Conservation (phyloP, 768 basidiomycete species). For the Russula compacta region DNA sequence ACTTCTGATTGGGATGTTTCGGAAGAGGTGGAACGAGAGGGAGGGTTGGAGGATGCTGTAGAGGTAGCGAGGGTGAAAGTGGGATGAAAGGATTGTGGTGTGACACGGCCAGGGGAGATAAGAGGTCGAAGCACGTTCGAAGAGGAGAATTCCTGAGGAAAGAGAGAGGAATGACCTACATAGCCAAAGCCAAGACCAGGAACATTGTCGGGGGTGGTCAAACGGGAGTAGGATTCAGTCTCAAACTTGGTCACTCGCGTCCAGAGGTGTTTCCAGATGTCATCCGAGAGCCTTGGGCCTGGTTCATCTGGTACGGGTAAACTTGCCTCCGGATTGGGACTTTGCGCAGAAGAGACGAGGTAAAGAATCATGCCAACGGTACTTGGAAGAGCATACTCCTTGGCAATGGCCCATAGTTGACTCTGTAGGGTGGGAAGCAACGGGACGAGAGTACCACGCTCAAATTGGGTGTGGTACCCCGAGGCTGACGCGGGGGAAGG, state of each 20-base stretch:
- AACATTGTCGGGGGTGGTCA: slow-evolving; percentile 33
- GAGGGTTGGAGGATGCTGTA: slow-evolving; percentile 42
- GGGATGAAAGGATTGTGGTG: slow-evolving; percentile 27
- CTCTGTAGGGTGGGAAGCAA: slow-evolving; percentile 75
- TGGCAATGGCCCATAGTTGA: slow-evolving; percentile 81
- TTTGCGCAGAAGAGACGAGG: slow-evolving; percentile 42
- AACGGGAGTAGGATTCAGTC: slow-evolving; percentile 32
- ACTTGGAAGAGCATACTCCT: slow-evolving; percentile 87
- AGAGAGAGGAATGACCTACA: slow-evolving; percentile 4
- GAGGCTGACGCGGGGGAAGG: slow-evolving; percentile 51
- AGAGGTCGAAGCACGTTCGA: slow-evolving; percentile 35
- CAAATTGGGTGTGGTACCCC: slow-evolving; percentile 72
- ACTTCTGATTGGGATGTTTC: slow-evolving; percentile 17
- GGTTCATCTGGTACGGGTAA: slow-evolving; percentile 35
- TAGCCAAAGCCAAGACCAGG: slow-evolving; percentile 33
- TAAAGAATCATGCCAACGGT: slow-evolving; percentile 78
- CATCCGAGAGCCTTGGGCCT: slow-evolving; percentile 79
- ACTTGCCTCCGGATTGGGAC: slow-evolving; percentile 5
- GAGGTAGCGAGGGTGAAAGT: slow-evolving; percentile 34
- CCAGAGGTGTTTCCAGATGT: slow-evolving; percentile 87
- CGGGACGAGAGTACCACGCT: slow-evolving; percentile 79
- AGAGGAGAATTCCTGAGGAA: slow-evolving; percentile 18
- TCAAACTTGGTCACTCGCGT: slow-evolving; percentile 57
- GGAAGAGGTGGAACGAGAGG: slow-evolving; percentile 27
- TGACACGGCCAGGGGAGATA: slow-evolving; percentile 28